A percentile compares a stretch with the other conserved stretches of the same genome.
Evolutionary conservation across 805 yeast species (phyloP).

Genomic region (Candida coquimbonensis): DNA sequence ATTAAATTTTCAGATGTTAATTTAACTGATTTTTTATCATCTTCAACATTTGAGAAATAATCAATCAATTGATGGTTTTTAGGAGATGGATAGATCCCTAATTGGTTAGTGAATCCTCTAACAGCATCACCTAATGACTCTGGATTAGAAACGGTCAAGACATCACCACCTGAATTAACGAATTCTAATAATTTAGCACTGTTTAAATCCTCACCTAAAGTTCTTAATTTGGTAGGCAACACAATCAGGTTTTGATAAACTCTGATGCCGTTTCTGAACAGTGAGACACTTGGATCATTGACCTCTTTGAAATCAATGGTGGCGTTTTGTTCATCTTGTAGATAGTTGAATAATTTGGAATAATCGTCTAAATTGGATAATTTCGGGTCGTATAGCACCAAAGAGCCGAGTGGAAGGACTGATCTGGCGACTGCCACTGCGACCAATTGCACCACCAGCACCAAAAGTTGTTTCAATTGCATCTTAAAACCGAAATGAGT

Average conservation of each 20-base stretch:
- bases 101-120: conserved; percentile 61
- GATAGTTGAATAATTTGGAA: conserved; percentile 6
- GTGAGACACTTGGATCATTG: conserved; percentile 17
- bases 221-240: conserved; percentile 50
- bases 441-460: conserved; percentile 3
- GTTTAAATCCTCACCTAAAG: conserved; percentile 32
- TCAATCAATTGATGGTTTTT: conserved; percentile 59
- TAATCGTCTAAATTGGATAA: conserved; percentile 19
- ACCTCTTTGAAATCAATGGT: conserved; percentile 26
- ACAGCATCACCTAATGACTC: conserved; percentile 50
- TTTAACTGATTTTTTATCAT: conserved; percentile 3
- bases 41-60: conserved; percentile 42
- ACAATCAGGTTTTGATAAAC: conserved; percentile 50
- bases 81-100: conserved; percentile 83
- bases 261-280: conserved; percentile 37
- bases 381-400: conserved; percentile 16
- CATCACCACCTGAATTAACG: conserved; percentile 63
- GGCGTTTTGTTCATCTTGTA: conserved; percentile 25
- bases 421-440: conserved; percentile 8
- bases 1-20: conserved; percentile 6
- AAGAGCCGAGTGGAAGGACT: conserved; percentile 9
- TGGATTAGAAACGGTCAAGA: conserved; percentile 55
- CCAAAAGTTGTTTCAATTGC: conserved; percentile 1
- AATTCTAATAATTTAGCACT: conserved; percentile 50
- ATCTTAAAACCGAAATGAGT: background rate